Evolutionary conservation across 805 yeast genomes (phyloP), one percentile per base, ranked within the genome.

Genomic region (Kodamaea fukazawae): DNA sequence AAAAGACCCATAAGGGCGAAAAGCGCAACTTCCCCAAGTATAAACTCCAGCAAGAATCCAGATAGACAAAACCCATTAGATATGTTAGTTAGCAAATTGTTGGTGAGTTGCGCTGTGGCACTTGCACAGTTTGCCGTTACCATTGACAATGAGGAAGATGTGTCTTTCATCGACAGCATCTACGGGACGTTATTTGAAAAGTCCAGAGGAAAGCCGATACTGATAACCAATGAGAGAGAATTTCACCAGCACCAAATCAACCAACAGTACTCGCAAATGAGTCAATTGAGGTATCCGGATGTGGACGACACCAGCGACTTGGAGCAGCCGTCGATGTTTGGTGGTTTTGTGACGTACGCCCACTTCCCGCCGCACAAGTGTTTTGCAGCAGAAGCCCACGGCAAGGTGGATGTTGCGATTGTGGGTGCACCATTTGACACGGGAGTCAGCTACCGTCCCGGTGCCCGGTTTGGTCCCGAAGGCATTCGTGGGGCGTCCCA

Each of bases 361-460:
- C 79, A 75, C 41, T 58, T 71, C 33, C 63, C 70, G 7, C 35
- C 29, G 16, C 18, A 4, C 15, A 17, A 39, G 9, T 78, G 83
- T 51, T 77, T 71, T 51, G 32, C 26, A 11, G 30, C 29, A 9
- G 63, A 70, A 39, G 66, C 67, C 56, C 32, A 39, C 6, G 41
- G 43, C 13, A 41, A 45, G 7, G 50, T 67, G 22, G 83, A 78
- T 48, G 70, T 78, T 30, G 82, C 81, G 2, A 70, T 78, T 18
- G 71, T 76, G 9, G 81, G 81, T 2, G 80, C 81, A 1, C 81
- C 81, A 0, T 78, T 75, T 44, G 83, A 78, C 48, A 73, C 80
- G 0, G 79, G 81, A 1, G 75, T 71, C 1, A 70, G 79, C 0
- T 78, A 63, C 50, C 55, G 78, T 12, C 80, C 81, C 0, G 82